Evolutionary conservation across 192 early-diverging fungal genomes (phyloP).

Genomic region (Dimargaris verticillata): DNA sequence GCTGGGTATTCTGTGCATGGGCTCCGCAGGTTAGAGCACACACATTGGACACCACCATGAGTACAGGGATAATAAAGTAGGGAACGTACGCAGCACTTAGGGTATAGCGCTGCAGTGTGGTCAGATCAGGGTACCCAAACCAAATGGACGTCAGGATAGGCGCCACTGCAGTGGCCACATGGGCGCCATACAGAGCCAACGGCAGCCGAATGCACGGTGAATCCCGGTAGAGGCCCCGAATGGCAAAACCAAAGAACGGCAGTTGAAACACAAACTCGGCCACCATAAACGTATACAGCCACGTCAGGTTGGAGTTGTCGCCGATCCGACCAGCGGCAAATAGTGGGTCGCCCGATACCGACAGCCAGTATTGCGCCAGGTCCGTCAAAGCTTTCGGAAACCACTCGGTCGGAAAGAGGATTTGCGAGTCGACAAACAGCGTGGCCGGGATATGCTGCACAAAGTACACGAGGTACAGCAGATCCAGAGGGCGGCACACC

Average conservation of each 20-base stretch:
- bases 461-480: slow-evolving; percentile 49
- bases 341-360: slow-evolving; percentile 41
- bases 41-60: slow-evolving; percentile 23
- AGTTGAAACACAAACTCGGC: slow-evolving; percentile 46
- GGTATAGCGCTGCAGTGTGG: slow-evolving; percentile 20
- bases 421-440: slow-evolving; percentile 35
- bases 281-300: slow-evolving; percentile 47
- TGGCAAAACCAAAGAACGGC: slow-evolving; percentile 50
- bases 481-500: slow-evolving; percentile 31
- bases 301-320: slow-evolving; percentile 23
- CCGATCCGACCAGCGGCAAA: slow-evolving; percentile 24
- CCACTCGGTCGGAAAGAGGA: slow-evolving; percentile 26
- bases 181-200: slow-evolving; percentile 47
- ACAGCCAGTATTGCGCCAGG: slow-evolving; percentile 28
- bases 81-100: slow-evolving; percentile 44
- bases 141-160: slow-evolving; percentile 35
- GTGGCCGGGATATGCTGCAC: slow-evolving; percentile 53
- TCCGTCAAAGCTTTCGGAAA: slow-evolving; percentile 19
- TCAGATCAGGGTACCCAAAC: slow-evolving; percentile 27
- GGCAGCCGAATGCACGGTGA: slow-evolving; percentile 18
- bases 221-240: slow-evolving; percentile 32
- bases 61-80: slow-evolving; percentile 43
- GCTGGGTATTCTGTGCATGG: neutral
- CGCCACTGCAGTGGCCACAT: slow-evolving; percentile 54
- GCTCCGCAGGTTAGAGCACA: neutral